Evolutionary conservation across 2,329 filamentous ascomycete species (phyloP), one percentile per base, ranked within the genome.

Genomic region (Fonsecaea multimorphosa): DNA sequence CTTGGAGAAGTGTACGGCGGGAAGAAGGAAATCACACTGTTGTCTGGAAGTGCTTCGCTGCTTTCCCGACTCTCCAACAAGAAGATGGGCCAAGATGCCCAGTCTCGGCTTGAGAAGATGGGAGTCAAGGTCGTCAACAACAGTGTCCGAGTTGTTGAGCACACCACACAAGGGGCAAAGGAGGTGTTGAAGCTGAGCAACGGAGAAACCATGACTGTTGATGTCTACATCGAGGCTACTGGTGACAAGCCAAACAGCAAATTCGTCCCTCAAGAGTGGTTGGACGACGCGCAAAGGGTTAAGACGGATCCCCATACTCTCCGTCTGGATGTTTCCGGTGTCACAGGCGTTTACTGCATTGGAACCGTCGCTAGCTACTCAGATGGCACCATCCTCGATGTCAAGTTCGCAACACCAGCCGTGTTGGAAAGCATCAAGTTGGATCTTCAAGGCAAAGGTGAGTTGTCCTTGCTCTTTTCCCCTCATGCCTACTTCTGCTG

Each of bases 181-280:
- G 82, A 79, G 65, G 77, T 78, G 3, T 71, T 84, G 27, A 72
- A 72, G 2, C 73, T 86, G 19, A 76, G 74, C 66, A 81, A 83
- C 64, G 84, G 84, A 49, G 76, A 80, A 53, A 78, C 74, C 2
- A 69, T 84, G 44, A 77, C 77, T 1, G 78, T 81, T 1, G 85
- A 87, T 69, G 67, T 85, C 27, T 86, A 84, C 72, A 81, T 87
- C 62, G 79, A 81, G 2, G 83, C 83, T 0, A 79, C 79, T 14
- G 85, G 85, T 31, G 81, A 81, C 12, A 72, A 75, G 7, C 85
- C 85, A 0, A 87, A 85, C 74, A 83, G 80, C 22, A 77, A 76
- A 8, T 87, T 81, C 73, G 75, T 88, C 1, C 84, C 85, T 0
- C 58, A 72, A 3, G 72, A 77, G 6, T 79, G 85, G 46, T 77